Evolutionary conservation across 1,139 yeast species (phyloP), one percentile per base, ranked within the genome.

Genomic region (Candida buenavistaensis): DNA sequence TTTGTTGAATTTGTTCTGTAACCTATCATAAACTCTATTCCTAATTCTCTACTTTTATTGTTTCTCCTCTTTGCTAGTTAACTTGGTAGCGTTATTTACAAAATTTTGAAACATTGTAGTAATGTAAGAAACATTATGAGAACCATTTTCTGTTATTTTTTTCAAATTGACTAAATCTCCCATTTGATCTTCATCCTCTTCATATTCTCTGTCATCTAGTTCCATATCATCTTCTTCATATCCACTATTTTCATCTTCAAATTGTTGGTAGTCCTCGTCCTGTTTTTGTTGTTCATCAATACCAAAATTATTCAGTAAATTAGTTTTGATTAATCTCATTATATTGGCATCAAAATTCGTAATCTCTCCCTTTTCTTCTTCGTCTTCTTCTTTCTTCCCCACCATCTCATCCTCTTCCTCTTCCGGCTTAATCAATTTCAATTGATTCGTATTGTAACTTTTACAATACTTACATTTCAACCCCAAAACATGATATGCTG

Each of bases 391-490:
- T 9, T 41, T 42, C 14, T 41, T 43, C 5, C 35, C 36, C 9
- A 45, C 53, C 14, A 48, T 60, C 17, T 58, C 64, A 2, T 59
- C 63, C 9, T 58, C 68, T 28, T 64, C 72, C 34, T 68, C 75
- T 43, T 68, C 80, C 22, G 78, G 78, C 47, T 80, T 82, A 36
- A 81, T 68, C 32, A 86, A 55, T 50, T 77, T 78, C 34, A 80
- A 50, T 54, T 86, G 92, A 41, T 79, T 80, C 1, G 97, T 89
- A 57, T 89, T 89, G 58, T 87, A 89, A 51, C 95, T 84, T 44
- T 76, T 74, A 59, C 97, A 89, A 54, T 83, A 88, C 44, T 79
- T 82, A 59, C 97, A 90, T 55, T 84, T 85, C 43, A 88, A 68
- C 1, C 97, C 97, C 46, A 90, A 59, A 33, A 89, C 82, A 59